Evolutionary conservation across 1,284 basidiomycete genomes (phyloP).

Genomic region (Cryptococcus sp.): DNA sequence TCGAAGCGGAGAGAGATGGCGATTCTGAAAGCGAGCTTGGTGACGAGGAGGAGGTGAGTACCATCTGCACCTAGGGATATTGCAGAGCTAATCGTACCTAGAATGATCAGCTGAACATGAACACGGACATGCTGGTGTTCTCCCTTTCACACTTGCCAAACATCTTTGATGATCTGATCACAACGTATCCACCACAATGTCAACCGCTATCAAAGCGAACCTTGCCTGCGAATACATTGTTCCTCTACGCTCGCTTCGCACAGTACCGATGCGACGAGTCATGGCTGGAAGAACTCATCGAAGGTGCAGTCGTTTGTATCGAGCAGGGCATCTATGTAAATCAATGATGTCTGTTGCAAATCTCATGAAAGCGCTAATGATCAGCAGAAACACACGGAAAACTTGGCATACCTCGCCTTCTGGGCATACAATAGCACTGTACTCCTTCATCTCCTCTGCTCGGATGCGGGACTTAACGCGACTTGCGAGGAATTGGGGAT

Average conservation of each 20-base stretch:
- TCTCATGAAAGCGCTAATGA: slow-evolving; percentile 7
- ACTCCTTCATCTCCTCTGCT: slow-evolving; percentile 85
- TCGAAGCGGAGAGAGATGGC: slow-evolving; percentile 18
- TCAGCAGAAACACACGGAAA: slow-evolving; percentile 71
- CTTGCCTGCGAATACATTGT: slow-evolving; percentile 78
- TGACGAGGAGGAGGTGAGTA: slow-evolving; percentile 34
- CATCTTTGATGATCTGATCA: slow-evolving; percentile 78
- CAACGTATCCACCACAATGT: slow-evolving; percentile 61
- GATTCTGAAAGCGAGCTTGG: slow-evolving; percentile 38
- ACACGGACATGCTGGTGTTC: slow-evolving; percentile 73
- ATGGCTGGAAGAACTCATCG: slow-evolving; percentile 88
- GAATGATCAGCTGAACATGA: slow-evolving; percentile 4
- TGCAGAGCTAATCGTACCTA: background rate
- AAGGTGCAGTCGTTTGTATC: slow-evolving; percentile 86
- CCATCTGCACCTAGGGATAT: background rate
- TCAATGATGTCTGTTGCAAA: slow-evolving; percentile 18
- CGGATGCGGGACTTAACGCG: slow-evolving; percentile 71
- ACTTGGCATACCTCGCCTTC: slow-evolving; percentile 82
- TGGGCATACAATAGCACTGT: slow-evolving; percentile 92
- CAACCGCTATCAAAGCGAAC: slow-evolving; percentile 62
- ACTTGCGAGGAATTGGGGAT: slow-evolving; percentile 78
- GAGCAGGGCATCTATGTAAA: slow-evolving; percentile 89
- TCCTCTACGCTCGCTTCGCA: slow-evolving; percentile 83
- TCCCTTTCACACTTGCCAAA: slow-evolving; percentile 71
- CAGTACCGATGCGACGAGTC: slow-evolving; percentile 78